Conservation (phyloP, 805 yeast genomes). For the Yarrowia yakushimensis region DNA sequence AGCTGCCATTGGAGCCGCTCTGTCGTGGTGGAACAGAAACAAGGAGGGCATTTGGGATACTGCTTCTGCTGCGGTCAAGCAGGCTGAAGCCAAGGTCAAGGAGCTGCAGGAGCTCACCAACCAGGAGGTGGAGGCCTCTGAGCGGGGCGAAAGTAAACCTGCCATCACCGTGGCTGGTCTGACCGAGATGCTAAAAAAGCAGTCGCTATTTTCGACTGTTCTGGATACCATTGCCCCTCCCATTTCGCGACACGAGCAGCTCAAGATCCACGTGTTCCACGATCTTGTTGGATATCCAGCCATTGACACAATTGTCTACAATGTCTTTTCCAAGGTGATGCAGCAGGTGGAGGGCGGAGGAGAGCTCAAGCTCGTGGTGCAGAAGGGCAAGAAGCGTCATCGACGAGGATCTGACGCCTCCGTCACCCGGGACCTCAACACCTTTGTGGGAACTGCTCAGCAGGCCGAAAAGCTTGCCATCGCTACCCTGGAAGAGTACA, state of each 20-base stretch:
- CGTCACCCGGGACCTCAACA: slow-evolving; percentile 51
- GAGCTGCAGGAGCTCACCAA: slow-evolving; percentile 36
- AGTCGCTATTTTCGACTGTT: slow-evolving; percentile 40
- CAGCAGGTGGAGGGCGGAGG: slow-evolving; percentile 70
- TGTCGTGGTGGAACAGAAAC: slow-evolving; percentile 41
- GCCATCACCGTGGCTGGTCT: slow-evolving; percentile 29
- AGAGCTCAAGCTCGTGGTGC: slow-evolving; percentile 50
- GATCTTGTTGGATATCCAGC: slow-evolving; percentile 46
- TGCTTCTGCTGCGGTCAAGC: slow-evolving; percentile 41
- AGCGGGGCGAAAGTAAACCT: slow-evolving; percentile 20
- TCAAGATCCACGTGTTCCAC: slow-evolving; percentile 44
- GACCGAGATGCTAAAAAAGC: slow-evolving; percentile 30
- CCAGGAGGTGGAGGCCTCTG: slow-evolving; percentile 33
- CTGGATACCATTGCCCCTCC: slow-evolving; percentile 46
- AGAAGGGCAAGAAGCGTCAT: slow-evolving; percentile 43
- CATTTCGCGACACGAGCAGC: slow-evolving; percentile 44
- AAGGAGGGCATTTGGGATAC: slow-evolving; percentile 44
- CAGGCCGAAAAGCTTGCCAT: slow-evolving; percentile 86
- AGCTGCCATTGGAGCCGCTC: slow-evolving; percentile 37
- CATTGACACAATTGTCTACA: slow-evolving; percentile 49
- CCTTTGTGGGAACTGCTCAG: slow-evolving; percentile 69
- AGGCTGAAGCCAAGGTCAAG: slow-evolving; percentile 43
- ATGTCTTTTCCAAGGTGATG: slow-evolving; percentile 56
- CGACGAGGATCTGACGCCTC: slow-evolving; percentile 38
- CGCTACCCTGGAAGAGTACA: slow-evolving; percentile 80